Evolutionary conservation across 129 eudicot species (phyloP), one percentile per base, ranked within the genome.

Genomic region (Artemisia argyi): DNA sequence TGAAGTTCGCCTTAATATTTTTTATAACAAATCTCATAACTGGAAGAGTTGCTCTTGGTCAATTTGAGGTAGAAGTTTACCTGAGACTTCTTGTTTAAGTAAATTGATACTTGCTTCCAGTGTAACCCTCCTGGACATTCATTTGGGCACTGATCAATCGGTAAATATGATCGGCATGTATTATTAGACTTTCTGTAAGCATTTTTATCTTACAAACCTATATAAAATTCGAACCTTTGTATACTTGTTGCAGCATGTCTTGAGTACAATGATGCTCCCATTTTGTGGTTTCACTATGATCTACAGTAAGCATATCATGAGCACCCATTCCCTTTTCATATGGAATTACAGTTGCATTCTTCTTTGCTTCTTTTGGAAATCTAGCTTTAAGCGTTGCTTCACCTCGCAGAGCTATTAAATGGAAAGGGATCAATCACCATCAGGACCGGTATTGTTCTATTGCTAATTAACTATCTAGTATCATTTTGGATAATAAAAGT

Each of bases 271-370:
- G 97, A 72, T 72, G 81, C 71, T 87, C 83, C 64, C 78, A 81
- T 30, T 74, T 83, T 72, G 82, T 80, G n/a, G 55, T 19, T 68
- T 84, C 86, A 53, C 57, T 54, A 42, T 70, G 84, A 68, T 69
- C 68, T 64, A 71, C 70, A 74, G 22, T 20, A 20, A 20, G 22
- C 22, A 20, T 20, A 20, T n/a, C n/a, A n/a, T 20, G 22, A 20
- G 22, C 22, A 20, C 22, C 22, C 22, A 20, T 20, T 20, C 22
- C 22, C 22, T 20, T 91, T 54, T 88, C 91, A 70, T 71, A 86
- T 26, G 96, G 97, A 69, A 85, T 91, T 57, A 88, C 83, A 75
- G 91, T 74, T 22, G 97, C 96, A 77, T 84, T 88, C 71, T 81
- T 88, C 76, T 83, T 91, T 18, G 75, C 71, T 72, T 88, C 91